phyloP scores from a whole-genome alignment of 495 filamentous ascomycete genomes.

The Entonaema liquescens region DNA sequence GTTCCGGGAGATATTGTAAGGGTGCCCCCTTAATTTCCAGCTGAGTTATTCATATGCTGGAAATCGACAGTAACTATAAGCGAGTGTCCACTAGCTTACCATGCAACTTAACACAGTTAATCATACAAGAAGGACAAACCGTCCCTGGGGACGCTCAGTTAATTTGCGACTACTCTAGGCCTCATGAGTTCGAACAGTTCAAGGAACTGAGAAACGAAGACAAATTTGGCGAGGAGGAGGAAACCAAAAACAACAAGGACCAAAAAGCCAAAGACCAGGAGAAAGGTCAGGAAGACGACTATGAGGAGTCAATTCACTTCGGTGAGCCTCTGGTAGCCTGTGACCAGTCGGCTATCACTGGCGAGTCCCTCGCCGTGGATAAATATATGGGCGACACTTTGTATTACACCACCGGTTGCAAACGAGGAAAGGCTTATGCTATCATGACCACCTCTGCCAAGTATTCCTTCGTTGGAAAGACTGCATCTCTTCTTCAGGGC shows the following conservation, averaged over 20 bases:
- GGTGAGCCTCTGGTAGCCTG: constrained; percentile 82
- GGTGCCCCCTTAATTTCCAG: constrained; percentile 13
- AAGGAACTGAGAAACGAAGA: constrained; percentile 66
- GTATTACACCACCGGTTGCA: constrained; percentile 86
- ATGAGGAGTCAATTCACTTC: constrained; percentile 81
- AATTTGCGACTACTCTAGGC: constrained; percentile 78
- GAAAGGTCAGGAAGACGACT: constrained; percentile 72
- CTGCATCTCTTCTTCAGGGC: constrained; percentile 82
- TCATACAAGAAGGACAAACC: constrained; percentile 79
- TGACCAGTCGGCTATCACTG: constrained; percentile 91
- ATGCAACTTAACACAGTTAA: constrained; percentile 49
- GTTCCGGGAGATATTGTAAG: constrained; percentile 84
- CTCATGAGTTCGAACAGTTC: constrained; percentile 76
- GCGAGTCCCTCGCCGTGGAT: constrained; percentile 90
- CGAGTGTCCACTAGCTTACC: background rate
- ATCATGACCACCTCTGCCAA: constrained; percentile 84
- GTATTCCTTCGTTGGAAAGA: constrained; percentile 85
- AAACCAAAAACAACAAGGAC: constrained; percentile 28
- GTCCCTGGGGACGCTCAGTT: constrained; percentile 78
- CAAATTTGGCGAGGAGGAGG: constrained; percentile 63
- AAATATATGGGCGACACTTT: constrained; percentile 80
- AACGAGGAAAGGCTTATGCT: constrained; percentile 83
- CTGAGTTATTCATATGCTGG: background rate
- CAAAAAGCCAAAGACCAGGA: constrained; percentile 59
- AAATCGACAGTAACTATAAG: background rate